Base-by-base conservation (phyloP, 805 yeast genomes). In the Jamesozyma piceae region DNA sequence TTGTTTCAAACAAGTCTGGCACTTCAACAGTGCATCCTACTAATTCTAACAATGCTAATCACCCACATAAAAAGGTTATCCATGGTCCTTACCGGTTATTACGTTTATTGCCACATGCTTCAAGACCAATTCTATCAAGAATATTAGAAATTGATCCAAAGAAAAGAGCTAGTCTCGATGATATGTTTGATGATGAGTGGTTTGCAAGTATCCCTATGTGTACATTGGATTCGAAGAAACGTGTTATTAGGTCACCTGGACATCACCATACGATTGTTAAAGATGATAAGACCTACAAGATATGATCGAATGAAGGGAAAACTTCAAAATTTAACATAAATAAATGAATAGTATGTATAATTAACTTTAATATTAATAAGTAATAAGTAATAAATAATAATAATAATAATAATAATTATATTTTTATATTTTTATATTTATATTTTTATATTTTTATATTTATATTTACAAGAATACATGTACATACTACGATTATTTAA, bases 71-170 rank as follows among this genome's bases (percentile, higher is more conserved):
- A 43, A 76, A 75, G 51, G 80, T 78, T 48, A 77, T 82, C 20
- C 88, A 82, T 54, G 95, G 95, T 5, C 90, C 92, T 10, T 84
- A 84, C 63, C 69, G 95, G 57, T 66, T 84, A 49, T 76, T 84
- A 80, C 74, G 95, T 63, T 65, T 84, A 39, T 64, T 84, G 30
- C 95, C 95, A 4, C 95, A 84, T 60, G 88, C 90, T 6, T 68
- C 92, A 14, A 73, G 95, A 61, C 92, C 90, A 11, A 67, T 84
- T 10, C 68, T 84, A 26, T 78, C 82, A 20, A 70, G 65, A 45
- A 82, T 84, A 78, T 63, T 84, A 22, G 70, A 70, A 40, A 67
- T 81, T 14, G 85, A 82, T 49, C 79, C 82, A 10, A 43, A 45
- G 1, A 66, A 71, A 44, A 72, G 94, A 54, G 85, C 88, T 1